phyloP scores from a whole-genome alignment of 345 rosid species.

The Iberis pinnata region DNA sequence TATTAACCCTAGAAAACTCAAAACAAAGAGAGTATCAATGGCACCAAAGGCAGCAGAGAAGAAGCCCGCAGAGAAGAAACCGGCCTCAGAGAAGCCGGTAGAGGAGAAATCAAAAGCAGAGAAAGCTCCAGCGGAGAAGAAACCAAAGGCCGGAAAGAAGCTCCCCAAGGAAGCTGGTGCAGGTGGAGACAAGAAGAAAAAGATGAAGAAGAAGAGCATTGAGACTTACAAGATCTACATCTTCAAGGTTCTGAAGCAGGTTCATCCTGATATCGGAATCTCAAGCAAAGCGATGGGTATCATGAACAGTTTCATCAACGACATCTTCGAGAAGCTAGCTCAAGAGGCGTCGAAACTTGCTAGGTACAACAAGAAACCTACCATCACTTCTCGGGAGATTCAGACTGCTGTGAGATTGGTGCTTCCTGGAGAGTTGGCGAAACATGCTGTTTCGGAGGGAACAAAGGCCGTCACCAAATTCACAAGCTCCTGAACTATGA shows the following conservation, averaged over 20 bases:
- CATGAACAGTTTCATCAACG: conserved; percentile 67
- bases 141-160: conserved; percentile 73
- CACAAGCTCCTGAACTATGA: too few relatives aligned
- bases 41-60: conserved; percentile 42
- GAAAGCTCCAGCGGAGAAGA: conserved; percentile 71
- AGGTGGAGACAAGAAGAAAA: conserved; percentile 61
- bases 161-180: conserved; percentile 58
- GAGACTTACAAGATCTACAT: conserved; percentile 87
- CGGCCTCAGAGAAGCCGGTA: conserved; percentile 10
- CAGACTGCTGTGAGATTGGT: conserved; percentile 50
- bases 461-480: too few relatives aligned
- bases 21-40: not conserved
- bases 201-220: conserved; percentile 49
- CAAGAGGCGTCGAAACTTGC: conserved; percentile 63
- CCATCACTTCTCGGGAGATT: conserved; percentile 65
- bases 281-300: conserved; percentile 69
- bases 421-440: too few relatives aligned
- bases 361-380: conserved; percentile 72
- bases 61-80: conserved; percentile 57
- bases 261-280: conserved; percentile 48
- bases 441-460: too few relatives aligned
- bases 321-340: conserved; percentile 62
- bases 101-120: conserved; percentile 59
- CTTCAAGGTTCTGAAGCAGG: conserved; percentile 54
- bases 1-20: not conserved